Base-by-base conservation (phyloP, 2,329 filamentous ascomycete species). In the Alternaria novae-zelandiae region DNA sequence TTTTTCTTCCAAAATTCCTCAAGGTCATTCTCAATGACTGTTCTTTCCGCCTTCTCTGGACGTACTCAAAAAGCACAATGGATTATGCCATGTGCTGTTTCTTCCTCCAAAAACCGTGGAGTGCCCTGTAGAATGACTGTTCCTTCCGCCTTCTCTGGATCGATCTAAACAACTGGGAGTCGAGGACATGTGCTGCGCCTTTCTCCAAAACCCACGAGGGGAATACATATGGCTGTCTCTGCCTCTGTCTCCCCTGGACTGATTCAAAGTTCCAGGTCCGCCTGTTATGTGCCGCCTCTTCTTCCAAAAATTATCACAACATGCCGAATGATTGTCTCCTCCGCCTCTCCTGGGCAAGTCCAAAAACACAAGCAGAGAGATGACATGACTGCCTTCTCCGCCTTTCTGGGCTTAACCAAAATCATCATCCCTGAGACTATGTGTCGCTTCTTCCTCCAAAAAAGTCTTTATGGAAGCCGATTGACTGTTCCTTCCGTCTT, bases 1-100 rank as follows among this genome's bases (percentile, higher is more conserved):
- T 41, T 41, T 9, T 41, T 41, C 36, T 9, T 17, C 9, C 9
- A 41, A 41, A 36, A 5, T 3, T 10, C 0, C 2, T 1, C 7
- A 9, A 36, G 2, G 7, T n/a, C 32, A n/a, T 1, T 0, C 0
- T 1, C 0, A 0, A 10, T 36, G 32, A 5, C 32, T 36, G 2
- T 36, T n/a, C 13, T n/a, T 36, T 36, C 32, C 32, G 32, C 32
- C 32, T 36, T n/a, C 32, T 36, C 8, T 36, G 32, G 15, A 21
- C n/a, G n/a, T n/a, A n/a, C n/a, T n/a, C n/a, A n/a, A 36, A 36
- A 36, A 36, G 32, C 32, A 9, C 32, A 36, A 2, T 36, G 32
- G 15, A 3, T 4, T 2, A 3, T n/a, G 13, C 32, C 15, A 36
- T 36, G 32, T 36, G 32, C 15, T n/a, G 32, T 1, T 36, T 36